Percentiles rank a stretch among this genome's conserved stretches.
These are phyloP conservation scores for Lachnum nothofagi DNA, from an alignment of 2,329 filamentous ascomycete genomes.

Conservation along the genomic window DNA sequence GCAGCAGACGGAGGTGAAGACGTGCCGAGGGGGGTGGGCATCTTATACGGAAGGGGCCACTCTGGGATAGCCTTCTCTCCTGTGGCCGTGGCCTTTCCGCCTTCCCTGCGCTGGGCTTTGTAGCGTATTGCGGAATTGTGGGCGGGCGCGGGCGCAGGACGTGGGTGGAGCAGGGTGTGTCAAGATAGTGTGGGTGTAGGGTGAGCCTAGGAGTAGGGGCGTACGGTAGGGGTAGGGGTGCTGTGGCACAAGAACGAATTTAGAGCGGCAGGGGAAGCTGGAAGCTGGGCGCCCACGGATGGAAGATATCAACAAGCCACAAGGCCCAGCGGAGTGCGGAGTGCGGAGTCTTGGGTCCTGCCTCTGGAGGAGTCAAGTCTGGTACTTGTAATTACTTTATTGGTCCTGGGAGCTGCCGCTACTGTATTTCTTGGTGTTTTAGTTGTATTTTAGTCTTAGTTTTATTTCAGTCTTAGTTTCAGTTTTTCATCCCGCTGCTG, in stretches of 20 bases:
- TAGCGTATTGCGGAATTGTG: neutral
- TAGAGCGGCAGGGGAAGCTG: neutral
- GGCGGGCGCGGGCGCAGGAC: conserved; percentile 2
- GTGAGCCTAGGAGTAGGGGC: neutral
- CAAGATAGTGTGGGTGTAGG: conserved; percentile 4
- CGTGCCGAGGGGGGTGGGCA: conserved; percentile 21
- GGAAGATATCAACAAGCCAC: too few species aligned
- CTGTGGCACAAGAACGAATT: neutral
- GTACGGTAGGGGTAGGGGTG: neutral
- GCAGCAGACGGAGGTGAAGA: conserved; percentile 21
- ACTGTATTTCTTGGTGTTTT: too few species aligned
- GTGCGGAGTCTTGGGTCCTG: too few species aligned
- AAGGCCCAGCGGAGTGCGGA: too few species aligned
- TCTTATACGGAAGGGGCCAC: conserved; percentile 19
- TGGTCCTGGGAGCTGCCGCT: too few species aligned
- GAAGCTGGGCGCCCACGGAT: too few species aligned
- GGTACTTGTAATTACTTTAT: too few species aligned
- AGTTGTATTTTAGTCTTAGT: neutral
- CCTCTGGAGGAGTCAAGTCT: too few species aligned
- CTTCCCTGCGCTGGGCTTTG: neutral
- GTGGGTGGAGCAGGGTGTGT: conserved; percentile 8
- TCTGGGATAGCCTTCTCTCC: neutral
- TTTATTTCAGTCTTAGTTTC: neutral
- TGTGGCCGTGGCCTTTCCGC: neutral
- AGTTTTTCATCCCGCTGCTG: neutral